Conservation (phyloP, 1,284 basidiomycete species). For the Hemileia vastatrix region DNA sequence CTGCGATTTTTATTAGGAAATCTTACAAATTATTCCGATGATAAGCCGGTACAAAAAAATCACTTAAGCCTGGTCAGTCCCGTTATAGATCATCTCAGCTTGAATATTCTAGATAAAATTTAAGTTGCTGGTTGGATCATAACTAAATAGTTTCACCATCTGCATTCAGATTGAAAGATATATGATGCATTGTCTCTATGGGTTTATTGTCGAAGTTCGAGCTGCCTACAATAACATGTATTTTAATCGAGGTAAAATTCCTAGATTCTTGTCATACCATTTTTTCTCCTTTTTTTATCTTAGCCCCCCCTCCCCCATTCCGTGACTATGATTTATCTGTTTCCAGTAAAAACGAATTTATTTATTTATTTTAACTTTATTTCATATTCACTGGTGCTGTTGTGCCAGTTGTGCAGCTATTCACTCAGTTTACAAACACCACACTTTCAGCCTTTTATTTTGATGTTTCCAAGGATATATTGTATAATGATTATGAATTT, state of each 20-base stretch:
- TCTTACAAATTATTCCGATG: constrained; percentile 46
- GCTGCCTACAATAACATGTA: constrained; percentile 65
- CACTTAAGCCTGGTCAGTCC: constrained; percentile 32
- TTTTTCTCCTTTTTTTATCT: not conserved
- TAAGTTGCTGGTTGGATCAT: constrained; percentile 48
- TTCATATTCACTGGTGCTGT: constrained; percentile 64
- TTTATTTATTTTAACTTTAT: constrained; percentile 53
- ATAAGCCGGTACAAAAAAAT: constrained; percentile 34
- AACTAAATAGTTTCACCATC: constrained; percentile 51
- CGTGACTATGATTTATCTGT: too few species aligned
- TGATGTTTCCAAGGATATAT: constrained; percentile 77
- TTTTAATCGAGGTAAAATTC: constrained; percentile 65
- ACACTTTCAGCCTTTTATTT: constrained; percentile 63
- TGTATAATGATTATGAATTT: constrained; percentile 63
- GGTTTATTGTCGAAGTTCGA: constrained; percentile 58
- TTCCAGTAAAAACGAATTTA: too few species aligned
- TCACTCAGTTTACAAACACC: constrained; percentile 47
- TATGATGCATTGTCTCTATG: constrained; percentile 71
- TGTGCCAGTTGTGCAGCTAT: constrained; percentile 47
- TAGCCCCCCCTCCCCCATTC: too few species aligned
- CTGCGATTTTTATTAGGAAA: constrained; percentile 84
- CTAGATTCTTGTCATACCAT: not conserved
- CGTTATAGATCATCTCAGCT: constrained; percentile 33
- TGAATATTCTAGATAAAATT: not conserved
- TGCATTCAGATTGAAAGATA: constrained; percentile 62